phyloP scores from a whole-genome alignment of 1,284 basidiomycete genomes.

The Meripilus lineatus region DNA sequence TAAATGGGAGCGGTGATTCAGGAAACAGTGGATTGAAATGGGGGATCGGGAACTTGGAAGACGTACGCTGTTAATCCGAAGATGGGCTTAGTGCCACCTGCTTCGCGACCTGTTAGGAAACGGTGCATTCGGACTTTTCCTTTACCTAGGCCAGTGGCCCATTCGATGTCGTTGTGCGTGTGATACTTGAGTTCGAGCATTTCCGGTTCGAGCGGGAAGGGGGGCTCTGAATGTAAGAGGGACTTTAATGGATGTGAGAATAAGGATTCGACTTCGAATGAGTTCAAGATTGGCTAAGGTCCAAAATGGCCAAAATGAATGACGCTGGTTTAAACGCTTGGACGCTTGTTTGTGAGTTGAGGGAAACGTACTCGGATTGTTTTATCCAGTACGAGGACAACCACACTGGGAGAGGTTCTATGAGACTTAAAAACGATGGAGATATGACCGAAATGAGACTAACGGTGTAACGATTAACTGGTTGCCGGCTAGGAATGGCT shows the following conservation, averaged over 20 bases:
- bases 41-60: background rate
- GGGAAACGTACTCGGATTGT: constrained; percentile 49
- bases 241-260: constrained; percentile 79
- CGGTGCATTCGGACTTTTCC: constrained; percentile 56
- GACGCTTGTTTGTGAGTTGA: too few relatives aligned
- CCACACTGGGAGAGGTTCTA: constrained; percentile 46
- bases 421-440: background rate
- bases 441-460: constrained; percentile 24
- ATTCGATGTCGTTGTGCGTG: constrained; percentile 52
- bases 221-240: constrained; percentile 63
- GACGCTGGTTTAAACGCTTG: background rate
- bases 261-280: constrained; percentile 69
- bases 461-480: constrained; percentile 77
- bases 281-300: constrained; percentile 70
- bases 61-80: constrained; percentile 79
- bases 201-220: constrained; percentile 53
- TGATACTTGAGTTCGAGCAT: constrained; percentile 61
- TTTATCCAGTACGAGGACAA: constrained; percentile 76
- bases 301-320: constrained; percentile 3
- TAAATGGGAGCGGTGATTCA: constrained; percentile 26
- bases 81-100: constrained; percentile 76
- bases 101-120: constrained; percentile 80
- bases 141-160: constrained; percentile 32
- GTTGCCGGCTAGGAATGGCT: constrained; percentile 72
- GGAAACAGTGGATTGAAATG: background rate